Evolutionary conservation across 176 grass and related monocot species (phyloP).

Genomic region (Juncus inflexus): DNA sequence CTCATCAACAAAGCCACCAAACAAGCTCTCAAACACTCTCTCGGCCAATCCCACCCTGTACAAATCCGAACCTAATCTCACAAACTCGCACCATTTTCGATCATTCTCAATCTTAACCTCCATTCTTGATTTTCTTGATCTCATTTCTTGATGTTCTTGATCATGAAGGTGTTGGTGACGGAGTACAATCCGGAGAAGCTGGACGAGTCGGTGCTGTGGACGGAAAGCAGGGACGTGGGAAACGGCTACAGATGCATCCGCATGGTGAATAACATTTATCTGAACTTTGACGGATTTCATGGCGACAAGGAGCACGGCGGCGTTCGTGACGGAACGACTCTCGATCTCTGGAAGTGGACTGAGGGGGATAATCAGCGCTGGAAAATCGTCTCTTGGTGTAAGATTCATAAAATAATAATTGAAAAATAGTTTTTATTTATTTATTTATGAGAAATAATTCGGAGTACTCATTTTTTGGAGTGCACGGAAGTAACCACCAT

Average conservation of each 20-base stretch:
- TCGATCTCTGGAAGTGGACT: slow-evolving; percentile 26
- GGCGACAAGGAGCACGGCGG: slow-evolving; percentile 30
- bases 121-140: too few relatives aligned
- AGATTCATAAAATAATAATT: background rate
- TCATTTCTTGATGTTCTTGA: background rate
- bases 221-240: slow-evolving; percentile 22
- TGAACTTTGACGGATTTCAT: slow-evolving; percentile 31
- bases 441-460: too few relatives aligned
- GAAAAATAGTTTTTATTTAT: too few relatives aligned
- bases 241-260: slow-evolving; percentile 21
- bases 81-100: background rate
- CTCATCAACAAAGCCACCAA: slow-evolving; percentile 32
- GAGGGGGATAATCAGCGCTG: slow-evolving; percentile 37
- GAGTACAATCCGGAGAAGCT: slow-evolving; percentile 28
- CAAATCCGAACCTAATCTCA: background rate
- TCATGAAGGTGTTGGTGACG: slow-evolving; percentile 5
- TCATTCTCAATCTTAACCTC: too few relatives aligned
- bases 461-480: too few relatives aligned
- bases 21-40: slow-evolving; percentile 35
- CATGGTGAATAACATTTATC: slow-evolving; percentile 39
- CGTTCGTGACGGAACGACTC: slow-evolving; percentile 25
- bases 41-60: slow-evolving; percentile 32
- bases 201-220: slow-evolving; percentile 30
- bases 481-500: too few relatives aligned
- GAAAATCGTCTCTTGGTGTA: slow-evolving; percentile 35